phyloP scores from a whole-genome alignment of 73 alveolate species.

The Tetrahymena thermophila region DNA sequence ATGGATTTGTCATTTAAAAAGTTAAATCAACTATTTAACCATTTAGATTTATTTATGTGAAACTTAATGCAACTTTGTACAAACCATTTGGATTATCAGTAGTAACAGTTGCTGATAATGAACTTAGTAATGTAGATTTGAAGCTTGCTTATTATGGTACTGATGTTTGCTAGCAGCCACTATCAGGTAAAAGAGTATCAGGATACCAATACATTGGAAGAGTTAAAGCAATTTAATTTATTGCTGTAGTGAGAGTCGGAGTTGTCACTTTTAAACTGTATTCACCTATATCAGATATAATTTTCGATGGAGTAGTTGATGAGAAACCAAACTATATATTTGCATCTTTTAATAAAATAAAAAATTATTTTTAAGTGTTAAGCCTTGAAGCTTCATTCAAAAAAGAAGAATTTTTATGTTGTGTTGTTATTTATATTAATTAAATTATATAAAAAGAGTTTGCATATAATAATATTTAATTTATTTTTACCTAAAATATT shows the following conservation, averaged over 20 bases:
- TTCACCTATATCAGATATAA: neutral
- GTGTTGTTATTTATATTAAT: no score
- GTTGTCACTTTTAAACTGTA: neutral
- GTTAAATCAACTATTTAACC: neutral
- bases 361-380: no score
- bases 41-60: no score
- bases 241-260: neutral
- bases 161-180: neutral
- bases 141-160: neutral
- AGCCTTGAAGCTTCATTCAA: no score
- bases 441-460: no score
- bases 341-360: no score
- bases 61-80: neutral
- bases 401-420: no score
- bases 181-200: neutral
- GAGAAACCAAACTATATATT: neutral
- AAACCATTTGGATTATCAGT: no score
- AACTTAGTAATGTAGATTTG: neutral
- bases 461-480: no score
- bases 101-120: neutral
- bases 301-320: neutral
- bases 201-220: neutral
- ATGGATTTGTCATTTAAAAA: neutral
- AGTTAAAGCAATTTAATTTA: neutral
- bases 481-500: no score